phyloP scores from a whole-genome alignment of 2,329 filamentous ascomycete genomes.

The Zasmidium angulare region DNA sequence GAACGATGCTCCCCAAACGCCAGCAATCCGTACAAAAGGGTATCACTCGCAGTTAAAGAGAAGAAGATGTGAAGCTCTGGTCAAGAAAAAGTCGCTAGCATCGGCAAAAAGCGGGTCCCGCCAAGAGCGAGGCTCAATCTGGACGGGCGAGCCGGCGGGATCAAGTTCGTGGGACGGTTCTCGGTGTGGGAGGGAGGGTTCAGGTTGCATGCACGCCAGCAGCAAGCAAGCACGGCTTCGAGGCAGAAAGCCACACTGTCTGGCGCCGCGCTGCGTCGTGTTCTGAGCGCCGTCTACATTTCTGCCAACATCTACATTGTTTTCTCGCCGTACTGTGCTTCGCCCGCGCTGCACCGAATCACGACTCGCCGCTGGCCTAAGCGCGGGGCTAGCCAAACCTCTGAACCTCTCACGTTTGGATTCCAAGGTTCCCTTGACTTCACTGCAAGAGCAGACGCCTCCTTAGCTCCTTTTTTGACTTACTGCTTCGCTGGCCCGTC shows the following conservation, averaged over 20 bases:
- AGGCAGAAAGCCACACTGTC: no score
- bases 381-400: neutral
- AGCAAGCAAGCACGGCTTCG: neutral
- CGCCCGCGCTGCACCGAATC: neutral
- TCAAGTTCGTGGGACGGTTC: no score
- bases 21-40: neutral
- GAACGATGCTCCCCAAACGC: constrained; percentile 4
- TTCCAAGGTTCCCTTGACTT: neutral
- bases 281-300: neutral
- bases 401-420: neutral
- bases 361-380: neutral
- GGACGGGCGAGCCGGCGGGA: no score
- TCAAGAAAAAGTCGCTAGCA: neutral
- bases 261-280: no score
- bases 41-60: neutral
- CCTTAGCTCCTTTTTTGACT: neutral
- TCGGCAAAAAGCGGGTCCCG: neutral
- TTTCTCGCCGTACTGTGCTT: neutral
- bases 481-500: neutral
- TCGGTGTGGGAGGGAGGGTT: neutral
- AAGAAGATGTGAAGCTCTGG: neutral
- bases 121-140: neutral
- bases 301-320: neutral
- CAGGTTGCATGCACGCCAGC: no score
- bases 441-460: neutral